These are phyloP conservation scores for Decorospora gaudefroyi DNA, from an alignment of 2,329 filamentous ascomycete species.

Conservation along the genomic window DNA sequence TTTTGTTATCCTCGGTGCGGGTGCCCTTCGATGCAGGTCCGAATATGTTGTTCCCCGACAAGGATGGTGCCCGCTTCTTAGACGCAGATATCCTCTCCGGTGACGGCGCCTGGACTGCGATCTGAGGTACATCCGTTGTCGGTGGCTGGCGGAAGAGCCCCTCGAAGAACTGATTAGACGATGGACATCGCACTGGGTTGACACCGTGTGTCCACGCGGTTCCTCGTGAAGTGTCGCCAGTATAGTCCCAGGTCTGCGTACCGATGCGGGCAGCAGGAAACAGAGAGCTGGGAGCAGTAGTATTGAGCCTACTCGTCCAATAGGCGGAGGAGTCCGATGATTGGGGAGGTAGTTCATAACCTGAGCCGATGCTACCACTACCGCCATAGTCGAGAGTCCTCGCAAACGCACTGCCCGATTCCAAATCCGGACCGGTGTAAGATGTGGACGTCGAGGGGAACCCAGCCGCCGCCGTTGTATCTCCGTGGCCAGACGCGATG, in stretches of 20 bases:
- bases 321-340: neutral
- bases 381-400: neutral
- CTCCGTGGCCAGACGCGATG: neutral
- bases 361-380: neutral
- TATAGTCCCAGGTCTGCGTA: neutral
- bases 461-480: neutral
- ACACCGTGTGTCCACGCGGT: too few relatives aligned
- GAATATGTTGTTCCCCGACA: neutral
- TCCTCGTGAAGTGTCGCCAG: too few relatives aligned
- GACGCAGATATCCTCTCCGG: slow-evolving; percentile 1
- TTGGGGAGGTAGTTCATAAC: neutral
- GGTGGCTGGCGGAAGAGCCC: neutral
- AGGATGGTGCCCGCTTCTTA: slow-evolving; percentile 12
- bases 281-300: neutral
- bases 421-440: neutral
- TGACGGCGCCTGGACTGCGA: slow-evolving; percentile 11
- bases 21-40: slow-evolving; percentile 4
- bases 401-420: neutral
- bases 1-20: slow-evolving; percentile 2
- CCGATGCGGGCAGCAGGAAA: slow-evolving; percentile 17
- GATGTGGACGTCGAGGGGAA: neutral
- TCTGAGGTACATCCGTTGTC: neutral
- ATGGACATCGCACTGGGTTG: neutral
- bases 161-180: neutral
- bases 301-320: neutral